These are phyloP conservation scores for Noccaea bulbosa DNA, from an alignment of 345 rosid genomes.

Conservation along the genomic window DNA sequence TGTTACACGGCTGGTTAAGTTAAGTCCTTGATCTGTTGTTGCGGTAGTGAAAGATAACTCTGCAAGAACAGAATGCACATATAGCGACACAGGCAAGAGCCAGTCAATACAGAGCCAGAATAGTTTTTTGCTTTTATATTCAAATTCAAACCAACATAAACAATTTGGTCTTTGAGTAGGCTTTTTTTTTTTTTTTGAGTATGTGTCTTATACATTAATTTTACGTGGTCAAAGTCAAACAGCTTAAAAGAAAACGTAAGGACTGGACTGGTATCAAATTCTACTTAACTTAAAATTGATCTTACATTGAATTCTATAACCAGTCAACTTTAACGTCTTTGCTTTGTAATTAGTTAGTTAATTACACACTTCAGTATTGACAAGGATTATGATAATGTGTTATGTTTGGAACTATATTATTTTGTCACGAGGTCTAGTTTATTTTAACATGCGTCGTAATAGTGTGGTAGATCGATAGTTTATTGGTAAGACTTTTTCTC, in stretches of 20 bases:
- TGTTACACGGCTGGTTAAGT: no score
- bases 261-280: constrained; percentile 21
- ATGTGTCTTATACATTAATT: no score
- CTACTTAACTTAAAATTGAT: constrained; percentile 9
- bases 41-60: no score
- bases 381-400: constrained; percentile 25
- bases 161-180: no score
- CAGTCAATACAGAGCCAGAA: no score
- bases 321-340: constrained; percentile 38
- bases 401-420: constrained; percentile 19
- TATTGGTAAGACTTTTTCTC: not conserved
- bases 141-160: no score
- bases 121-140: no score
- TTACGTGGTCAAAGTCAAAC: constrained; percentile 29
- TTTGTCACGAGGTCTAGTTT: constrained; percentile 6
- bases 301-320: constrained; percentile 17
- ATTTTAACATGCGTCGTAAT: not conserved
- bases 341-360: constrained; percentile 3
- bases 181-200: no score
- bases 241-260: constrained; percentile 16
- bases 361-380: constrained; percentile 21
- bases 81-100: no score
- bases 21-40: no score
- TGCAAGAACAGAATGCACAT: no score
- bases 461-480: not conserved